Evolutionary conservation across 495 filamentous ascomycete species (phyloP).

Genomic region (Daldinia loculata): DNA sequence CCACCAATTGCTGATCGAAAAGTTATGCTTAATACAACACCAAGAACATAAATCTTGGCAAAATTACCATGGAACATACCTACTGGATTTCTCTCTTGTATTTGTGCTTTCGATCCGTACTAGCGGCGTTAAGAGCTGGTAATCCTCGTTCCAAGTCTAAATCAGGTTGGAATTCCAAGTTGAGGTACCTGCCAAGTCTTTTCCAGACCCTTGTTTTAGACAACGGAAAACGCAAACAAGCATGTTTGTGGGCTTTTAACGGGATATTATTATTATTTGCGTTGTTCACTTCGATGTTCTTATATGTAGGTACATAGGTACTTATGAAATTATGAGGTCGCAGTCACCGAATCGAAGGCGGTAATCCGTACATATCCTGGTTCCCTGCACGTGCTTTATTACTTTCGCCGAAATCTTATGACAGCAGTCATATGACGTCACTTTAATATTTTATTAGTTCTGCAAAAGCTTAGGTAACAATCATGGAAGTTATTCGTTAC

Average conservation of each 20-base stretch:
- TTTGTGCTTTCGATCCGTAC: conserved; percentile 23
- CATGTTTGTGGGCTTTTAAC: neutral
- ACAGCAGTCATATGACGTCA: conserved; percentile 35
- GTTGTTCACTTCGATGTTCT: neutral
- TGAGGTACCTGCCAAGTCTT: neutral
- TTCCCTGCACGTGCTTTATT: conserved; percentile 32
- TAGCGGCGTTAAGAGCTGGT: conserved; percentile 6
- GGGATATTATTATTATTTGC: conserved; percentile 1
- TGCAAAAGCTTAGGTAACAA: neutral
- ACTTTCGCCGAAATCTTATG: conserved; percentile 26
- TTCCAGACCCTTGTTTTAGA: neutral
- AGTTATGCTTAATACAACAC: conserved; percentile 1
- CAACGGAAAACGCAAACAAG: neutral
- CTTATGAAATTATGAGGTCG: no score
- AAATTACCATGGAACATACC: conserved; percentile 10
- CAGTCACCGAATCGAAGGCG: neutral
- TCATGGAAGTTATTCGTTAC: neutral
- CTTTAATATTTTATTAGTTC: neutral
- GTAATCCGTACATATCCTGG: neutral
- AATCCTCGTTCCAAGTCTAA: neutral
- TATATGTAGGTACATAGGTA: neutral
- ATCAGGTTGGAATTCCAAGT: no score
- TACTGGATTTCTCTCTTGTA: no score
- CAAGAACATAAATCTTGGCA: conserved; percentile 16
- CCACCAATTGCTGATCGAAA: conserved; percentile 3